Base-by-base conservation (phyloP, 2,329 filamentous ascomycete genomes). In the Cyphellophora europaea region DNA sequence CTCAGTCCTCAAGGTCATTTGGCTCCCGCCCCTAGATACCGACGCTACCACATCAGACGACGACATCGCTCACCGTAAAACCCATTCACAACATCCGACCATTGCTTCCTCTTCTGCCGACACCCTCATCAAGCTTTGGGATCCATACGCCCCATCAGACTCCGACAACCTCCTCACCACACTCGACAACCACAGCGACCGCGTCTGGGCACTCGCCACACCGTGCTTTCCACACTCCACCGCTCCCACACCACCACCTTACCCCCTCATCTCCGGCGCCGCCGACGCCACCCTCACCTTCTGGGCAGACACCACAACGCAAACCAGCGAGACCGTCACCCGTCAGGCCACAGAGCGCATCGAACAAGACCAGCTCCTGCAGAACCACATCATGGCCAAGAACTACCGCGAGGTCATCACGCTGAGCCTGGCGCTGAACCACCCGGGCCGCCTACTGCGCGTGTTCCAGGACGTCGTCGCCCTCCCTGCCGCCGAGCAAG, bases 41-140 rank as follows among this genome's bases (percentile, higher is more conserved):
- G 48, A 61, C 28, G 52, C 56, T 19, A 53, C 54, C 30, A 49
- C 49, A 11, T 44, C 53, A n/a, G 53, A 57, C 6, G 51, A 55
- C 5, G 56, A 57, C 6, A 54, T 53, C 11, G 47, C 49, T 2
- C n/a, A n/a, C n/a, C n/a, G n/a, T n/a, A 52, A 58, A 8, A 53
- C 57, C 14, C 42, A 52, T 18, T 42, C 51, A 13, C 44, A 51
- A 15, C 42, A 49, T 17, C 60, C 62, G 8, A 50, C 63, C 10
- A 49, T 95, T 38, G 86, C 83, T 19, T 93, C 82, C 46, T 88
- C 91, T 11, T 91, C 84, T 25, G 88, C 87, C 40, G 93, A 98
- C 58, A 91, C 91, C 2, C 72, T 98, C 3, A 87, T 98, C 39
- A 98, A 96, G 61, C 77, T 98, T 19, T 98, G 91, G 91, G 85